phyloP scores from a whole-genome alignment of 108 stramenopile genomes.

The Fistulifera pelliculosa region DNA sequence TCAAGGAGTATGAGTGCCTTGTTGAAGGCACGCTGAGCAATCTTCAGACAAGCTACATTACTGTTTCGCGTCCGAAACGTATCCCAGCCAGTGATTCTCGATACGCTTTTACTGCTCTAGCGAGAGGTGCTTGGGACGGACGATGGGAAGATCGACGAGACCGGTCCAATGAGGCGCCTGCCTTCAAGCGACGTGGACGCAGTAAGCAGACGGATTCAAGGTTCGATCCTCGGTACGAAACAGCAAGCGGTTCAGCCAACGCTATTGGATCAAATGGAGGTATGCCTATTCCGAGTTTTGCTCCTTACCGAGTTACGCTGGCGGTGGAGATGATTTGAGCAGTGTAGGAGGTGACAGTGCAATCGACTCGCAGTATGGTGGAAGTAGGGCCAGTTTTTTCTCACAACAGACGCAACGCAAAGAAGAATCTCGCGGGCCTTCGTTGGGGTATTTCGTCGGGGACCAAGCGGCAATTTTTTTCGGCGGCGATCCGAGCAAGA shows the following conservation, averaged over 20 bases:
- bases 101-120: conserved; percentile 84
- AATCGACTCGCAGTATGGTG: too few species aligned
- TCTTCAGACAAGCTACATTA: conserved; percentile 87
- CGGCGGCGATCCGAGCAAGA: too few species aligned
- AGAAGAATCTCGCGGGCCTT: conserved; percentile 25
- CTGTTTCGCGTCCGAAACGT: conserved; percentile 84
- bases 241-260: too few species aligned
- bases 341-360: conserved; percentile 47
- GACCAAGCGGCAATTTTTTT: too few species aligned
- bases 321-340: conserved; percentile 58
- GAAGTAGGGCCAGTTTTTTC: too few species aligned
- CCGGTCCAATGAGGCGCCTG: too few species aligned
- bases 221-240: too few species aligned
- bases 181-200: too few species aligned
- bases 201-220: conserved; percentile 3
- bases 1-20: conserved; percentile 86
- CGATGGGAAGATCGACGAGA: conserved; percentile 11
- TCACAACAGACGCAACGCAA: neutral
- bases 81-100: conserved; percentile 74
- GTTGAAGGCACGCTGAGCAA: conserved; percentile 89
- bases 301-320: conserved; percentile 43
- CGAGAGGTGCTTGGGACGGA: conserved; percentile 85
- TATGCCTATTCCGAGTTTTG: too few species aligned
- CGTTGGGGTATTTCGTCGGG: conserved; percentile 38
- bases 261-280: too few species aligned